phyloP scores from a whole-genome alignment of 2,329 filamentous ascomycete species.

The Aspergillus hortae region DNA sequence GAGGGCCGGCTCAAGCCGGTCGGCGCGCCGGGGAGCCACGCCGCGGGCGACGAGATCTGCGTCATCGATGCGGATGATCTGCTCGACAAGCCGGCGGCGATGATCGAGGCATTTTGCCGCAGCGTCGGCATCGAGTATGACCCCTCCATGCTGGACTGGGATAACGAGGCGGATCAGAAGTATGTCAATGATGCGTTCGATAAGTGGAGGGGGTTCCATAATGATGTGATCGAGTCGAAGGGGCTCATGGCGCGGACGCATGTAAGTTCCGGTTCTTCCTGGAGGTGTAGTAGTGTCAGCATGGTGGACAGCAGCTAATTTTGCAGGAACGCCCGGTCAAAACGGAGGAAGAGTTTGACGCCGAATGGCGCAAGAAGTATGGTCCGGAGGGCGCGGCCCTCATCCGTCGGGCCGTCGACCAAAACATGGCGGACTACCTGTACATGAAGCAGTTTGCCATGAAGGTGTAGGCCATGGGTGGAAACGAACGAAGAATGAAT shows the following conservation, averaged over 20 bases:
- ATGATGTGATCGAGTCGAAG: slow-evolving; percentile 83
- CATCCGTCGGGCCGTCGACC: slow-evolving; percentile 58
- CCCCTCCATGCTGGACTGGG: slow-evolving; percentile 80
- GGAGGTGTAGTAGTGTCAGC: too few relatives aligned
- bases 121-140: slow-evolving; percentile 74
- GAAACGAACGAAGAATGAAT: neutral
- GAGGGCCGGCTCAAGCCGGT: slow-evolving; percentile 25
- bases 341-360: slow-evolving; percentile 54
- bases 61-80: slow-evolving; percentile 93
- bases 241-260: slow-evolving; percentile 61
- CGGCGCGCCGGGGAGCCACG: slow-evolving; percentile 16
- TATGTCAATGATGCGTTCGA: slow-evolving; percentile 74
- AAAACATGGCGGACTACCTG: slow-evolving; percentile 59
- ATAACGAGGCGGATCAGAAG: slow-evolving; percentile 66
- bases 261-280: slow-evolving; percentile 29
- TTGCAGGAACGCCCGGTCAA: slow-evolving; percentile 24
- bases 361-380: slow-evolving; percentile 60
- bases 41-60: slow-evolving; percentile 61
- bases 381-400: slow-evolving; percentile 57
- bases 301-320: too few relatives aligned
- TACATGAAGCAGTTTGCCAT: slow-evolving; percentile 65
- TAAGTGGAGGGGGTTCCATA: slow-evolving; percentile 97
- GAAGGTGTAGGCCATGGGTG: slow-evolving; percentile 38
- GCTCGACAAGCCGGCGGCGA: slow-evolving; percentile 74
- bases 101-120: slow-evolving; percentile 76